A percentile compares a stretch with the other conserved stretches of the same genome.
Evolutionary conservation across 148 eudicot genomes (phyloP).

Genomic region (Vaccinium corymbosum): DNA sequence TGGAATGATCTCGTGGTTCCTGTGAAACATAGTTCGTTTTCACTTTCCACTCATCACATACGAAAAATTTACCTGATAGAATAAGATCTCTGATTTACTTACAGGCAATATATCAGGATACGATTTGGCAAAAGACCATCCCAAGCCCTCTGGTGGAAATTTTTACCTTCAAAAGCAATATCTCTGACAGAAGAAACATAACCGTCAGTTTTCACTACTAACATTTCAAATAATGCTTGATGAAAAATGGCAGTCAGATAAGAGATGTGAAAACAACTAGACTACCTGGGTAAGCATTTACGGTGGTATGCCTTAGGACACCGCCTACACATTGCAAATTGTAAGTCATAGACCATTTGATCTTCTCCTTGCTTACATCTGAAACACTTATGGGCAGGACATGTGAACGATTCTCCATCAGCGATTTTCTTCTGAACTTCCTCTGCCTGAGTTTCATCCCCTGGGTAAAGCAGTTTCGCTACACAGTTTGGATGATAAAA

Average conservation of each 20-base stretch:
- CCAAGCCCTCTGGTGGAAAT: constrained; percentile 65
- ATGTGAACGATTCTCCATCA: constrained; percentile 62
- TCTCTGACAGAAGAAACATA: constrained; percentile 31
- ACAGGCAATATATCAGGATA: constrained; percentile 77
- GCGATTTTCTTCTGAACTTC: constrained; percentile 48
- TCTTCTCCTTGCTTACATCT: constrained; percentile 60
- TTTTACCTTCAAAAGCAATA: constrained; percentile 35
- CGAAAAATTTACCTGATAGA: background rate
- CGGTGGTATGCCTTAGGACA: constrained; percentile 86
- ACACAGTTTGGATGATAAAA: constrained; percentile 80
- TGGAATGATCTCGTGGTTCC: constrained; percentile 62
- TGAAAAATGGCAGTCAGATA: background rate
- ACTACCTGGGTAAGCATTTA: constrained; percentile 81
- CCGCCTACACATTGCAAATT: constrained; percentile 85
- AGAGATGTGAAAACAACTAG: background rate
- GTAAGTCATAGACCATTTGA: constrained; percentile 41
- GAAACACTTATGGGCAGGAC: constrained; percentile 71
- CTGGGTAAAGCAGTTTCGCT: constrained; percentile 40
- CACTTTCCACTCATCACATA: background rate
- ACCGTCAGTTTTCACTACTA: background rate
- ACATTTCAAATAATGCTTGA: constrained; percentile 1
- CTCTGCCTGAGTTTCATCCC: constrained; percentile 32
- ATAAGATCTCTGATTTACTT: constrained; percentile 23
- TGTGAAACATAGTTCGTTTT: constrained; percentile 22
- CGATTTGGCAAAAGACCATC: constrained; percentile 63